phyloP scores from a whole-genome alignment of 1,284 basidiomycete species.

The Ceraceosorus guamensis region DNA sequence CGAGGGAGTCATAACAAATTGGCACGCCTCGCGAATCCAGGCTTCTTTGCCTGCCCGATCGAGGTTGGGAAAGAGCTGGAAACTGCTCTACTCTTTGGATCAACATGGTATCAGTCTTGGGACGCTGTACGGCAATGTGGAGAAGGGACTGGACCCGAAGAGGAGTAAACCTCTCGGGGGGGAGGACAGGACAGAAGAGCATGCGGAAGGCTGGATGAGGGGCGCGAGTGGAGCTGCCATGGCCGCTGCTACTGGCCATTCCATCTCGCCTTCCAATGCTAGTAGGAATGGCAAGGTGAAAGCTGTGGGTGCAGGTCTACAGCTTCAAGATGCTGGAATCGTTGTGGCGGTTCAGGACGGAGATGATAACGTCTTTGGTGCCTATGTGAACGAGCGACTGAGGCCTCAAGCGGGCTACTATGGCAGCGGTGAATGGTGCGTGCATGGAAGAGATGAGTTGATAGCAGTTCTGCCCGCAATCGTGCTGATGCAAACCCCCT shows the following conservation, averaged over 20 bases:
- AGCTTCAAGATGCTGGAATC: slow-evolving; percentile 33
- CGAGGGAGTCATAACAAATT: slow-evolving; percentile 25
- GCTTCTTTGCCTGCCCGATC: slow-evolving; percentile 64
- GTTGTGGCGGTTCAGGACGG: slow-evolving; percentile 38
- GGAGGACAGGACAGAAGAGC: slow-evolving; percentile 1
- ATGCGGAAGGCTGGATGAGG: slow-evolving; percentile 33
- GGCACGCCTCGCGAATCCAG: slow-evolving; percentile 37
- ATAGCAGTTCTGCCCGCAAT: no score
- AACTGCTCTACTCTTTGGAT: slow-evolving; percentile 81
- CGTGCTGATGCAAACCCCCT: no score
- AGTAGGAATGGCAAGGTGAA: no score
- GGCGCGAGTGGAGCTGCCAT: slow-evolving; percentile 18
- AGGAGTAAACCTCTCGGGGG: background rate
- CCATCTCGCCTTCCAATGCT: no score
- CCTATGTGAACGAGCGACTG: slow-evolving; percentile 42
- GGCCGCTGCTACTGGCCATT: no score
- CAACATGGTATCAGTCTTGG: slow-evolving; percentile 88
- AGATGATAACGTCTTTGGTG: slow-evolving; percentile 43
- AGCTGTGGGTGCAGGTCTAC: slow-evolving; percentile 22
- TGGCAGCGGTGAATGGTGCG: slow-evolving; percentile 36
- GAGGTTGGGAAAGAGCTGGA: slow-evolving; percentile 73
- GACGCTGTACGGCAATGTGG: slow-evolving; percentile 57
- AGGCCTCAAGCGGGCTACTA: slow-evolving; percentile 39
- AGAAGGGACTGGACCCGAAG: slow-evolving; percentile 13
- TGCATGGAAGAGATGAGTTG: background rate